These are phyloP conservation scores for Tulasnella calospora DNA, from an alignment of 768 basidiomycete genomes.

Conservation along the genomic window DNA sequence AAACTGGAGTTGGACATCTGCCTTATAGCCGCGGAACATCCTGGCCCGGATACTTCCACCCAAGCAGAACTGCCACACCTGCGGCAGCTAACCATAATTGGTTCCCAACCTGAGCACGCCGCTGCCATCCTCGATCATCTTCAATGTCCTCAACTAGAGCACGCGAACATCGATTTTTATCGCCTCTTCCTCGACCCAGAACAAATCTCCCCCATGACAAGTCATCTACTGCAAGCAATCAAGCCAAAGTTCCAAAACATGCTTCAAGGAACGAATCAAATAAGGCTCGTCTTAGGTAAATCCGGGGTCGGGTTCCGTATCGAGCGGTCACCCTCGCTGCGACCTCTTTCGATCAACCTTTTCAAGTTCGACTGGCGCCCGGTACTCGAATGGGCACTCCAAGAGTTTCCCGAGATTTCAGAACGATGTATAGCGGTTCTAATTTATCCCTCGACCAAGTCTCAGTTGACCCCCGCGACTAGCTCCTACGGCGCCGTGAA, in stretches of 20 bases:
- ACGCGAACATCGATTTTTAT: neutral
- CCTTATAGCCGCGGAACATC: neutral
- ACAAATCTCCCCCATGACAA: neutral
- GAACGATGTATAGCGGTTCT: neutral
- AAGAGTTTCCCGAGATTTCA: neutral
- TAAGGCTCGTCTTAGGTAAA: neutral
- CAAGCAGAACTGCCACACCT: neutral
- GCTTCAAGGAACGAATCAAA: neutral
- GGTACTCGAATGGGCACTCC: neutral
- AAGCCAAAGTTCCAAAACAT: neutral
- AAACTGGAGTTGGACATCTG: neutral
- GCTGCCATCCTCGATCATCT: neutral
- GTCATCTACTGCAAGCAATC: neutral
- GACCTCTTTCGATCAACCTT: neutral
- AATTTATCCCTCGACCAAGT: neutral
- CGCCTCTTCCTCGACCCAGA: neutral
- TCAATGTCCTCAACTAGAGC: neutral
- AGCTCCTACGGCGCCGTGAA: neutral
- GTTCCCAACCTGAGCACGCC: neutral
- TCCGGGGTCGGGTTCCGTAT: neutral
- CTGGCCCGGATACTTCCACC: neutral
- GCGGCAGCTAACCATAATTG: neutral
- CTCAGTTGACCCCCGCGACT: neutral
- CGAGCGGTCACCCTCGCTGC: neutral
- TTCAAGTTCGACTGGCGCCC: neutral